Conservation (phyloP, 257 asterid genomes). For the Solanum corneliomulleri region DNA sequence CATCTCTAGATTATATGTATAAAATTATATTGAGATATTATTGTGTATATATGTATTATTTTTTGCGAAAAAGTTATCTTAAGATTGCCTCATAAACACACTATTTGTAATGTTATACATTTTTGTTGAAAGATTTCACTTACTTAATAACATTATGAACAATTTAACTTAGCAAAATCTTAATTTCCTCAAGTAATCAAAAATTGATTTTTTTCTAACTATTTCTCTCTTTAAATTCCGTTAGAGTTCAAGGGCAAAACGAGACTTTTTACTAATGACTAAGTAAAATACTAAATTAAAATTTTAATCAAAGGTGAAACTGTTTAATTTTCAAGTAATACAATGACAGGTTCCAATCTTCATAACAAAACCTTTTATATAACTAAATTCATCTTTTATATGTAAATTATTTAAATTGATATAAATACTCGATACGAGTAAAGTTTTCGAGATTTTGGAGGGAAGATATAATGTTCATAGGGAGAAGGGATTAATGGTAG, state of each 20-base stretch:
- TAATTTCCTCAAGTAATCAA: neutral
- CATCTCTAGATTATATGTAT: too few relatives aligned
- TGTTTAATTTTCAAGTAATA: too few relatives aligned
- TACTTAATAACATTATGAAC: neutral
- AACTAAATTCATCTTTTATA: neutral
- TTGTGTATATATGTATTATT: too few relatives aligned
- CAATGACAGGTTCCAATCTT: too few relatives aligned
- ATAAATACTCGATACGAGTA: neutral
- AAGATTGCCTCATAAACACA: neutral
- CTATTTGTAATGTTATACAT: neutral
- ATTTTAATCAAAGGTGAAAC: too few relatives aligned
- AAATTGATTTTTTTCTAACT: neutral
- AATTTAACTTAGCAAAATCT: neutral
- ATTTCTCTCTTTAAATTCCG: too few relatives aligned
- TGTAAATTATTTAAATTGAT: neutral
- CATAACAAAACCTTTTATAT: neutral
- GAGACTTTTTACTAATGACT: neutral
- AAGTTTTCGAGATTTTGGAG: neutral
- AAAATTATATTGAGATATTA: too few relatives aligned
- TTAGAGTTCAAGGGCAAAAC: neutral
- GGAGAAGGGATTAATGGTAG: conserved; percentile 21
- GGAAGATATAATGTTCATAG: neutral
- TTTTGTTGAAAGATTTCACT: neutral
- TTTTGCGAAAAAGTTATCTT: neutral
- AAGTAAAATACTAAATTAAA: neutral